These are phyloP conservation scores for Leccinum rimulosum DNA, from an alignment of 768 basidiomycete genomes.

Conservation along the genomic window DNA sequence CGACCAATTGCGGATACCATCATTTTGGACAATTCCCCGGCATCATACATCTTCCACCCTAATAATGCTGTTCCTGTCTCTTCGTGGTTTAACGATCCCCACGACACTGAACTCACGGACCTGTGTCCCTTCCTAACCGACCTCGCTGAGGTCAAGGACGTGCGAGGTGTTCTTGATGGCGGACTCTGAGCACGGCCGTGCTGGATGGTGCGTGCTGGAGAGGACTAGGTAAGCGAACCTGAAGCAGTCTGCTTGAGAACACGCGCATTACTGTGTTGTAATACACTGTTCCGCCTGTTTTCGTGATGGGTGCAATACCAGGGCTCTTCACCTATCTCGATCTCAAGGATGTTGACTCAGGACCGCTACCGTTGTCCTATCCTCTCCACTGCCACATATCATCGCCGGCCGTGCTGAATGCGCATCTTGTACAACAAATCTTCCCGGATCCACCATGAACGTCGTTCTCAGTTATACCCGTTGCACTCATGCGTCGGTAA, in stretches of 20 bases:
- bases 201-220: constrained; percentile 20
- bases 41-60: constrained; percentile 98
- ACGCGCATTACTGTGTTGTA: constrained; percentile 29
- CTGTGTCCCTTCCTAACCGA: constrained; percentile 93
- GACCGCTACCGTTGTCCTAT: background rate
- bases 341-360: constrained; percentile 10
- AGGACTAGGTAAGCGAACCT: constrained; percentile 14
- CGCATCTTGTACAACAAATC: constrained; percentile 25
- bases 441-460: constrained; percentile 8
- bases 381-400: constrained; percentile 5
- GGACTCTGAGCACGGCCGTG: constrained; percentile 50
- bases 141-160: constrained; percentile 80
- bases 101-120: constrained; percentile 96
- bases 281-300: constrained; percentile 27
- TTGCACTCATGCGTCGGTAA: constrained; percentile 29
- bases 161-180: constrained; percentile 88
- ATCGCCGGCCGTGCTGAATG: constrained; percentile 13
- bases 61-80: constrained; percentile 99
- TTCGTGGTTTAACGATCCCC: constrained; percentile 99
- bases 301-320: constrained; percentile 32
- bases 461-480: constrained; percentile 23
- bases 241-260: constrained; percentile 21
- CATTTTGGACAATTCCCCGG: constrained; percentile 98
- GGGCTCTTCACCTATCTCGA: constrained; percentile 17
- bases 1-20: constrained; percentile 92